Evolutionary conservation across 2,329 filamentous ascomycete genomes (phyloP).

Genomic region (Acrodontium crateriforme): DNA sequence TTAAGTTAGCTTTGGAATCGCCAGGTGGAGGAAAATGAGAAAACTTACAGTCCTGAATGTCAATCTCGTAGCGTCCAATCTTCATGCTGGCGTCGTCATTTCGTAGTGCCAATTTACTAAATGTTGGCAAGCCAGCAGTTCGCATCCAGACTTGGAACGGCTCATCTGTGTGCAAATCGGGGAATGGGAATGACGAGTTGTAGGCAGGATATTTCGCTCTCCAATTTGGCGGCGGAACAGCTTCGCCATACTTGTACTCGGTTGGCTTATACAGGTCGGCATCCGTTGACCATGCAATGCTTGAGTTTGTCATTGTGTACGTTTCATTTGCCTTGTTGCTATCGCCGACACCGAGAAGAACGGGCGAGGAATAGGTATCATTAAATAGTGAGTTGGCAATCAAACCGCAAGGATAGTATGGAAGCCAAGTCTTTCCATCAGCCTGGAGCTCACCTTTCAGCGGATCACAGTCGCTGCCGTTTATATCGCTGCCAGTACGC

Average conservation of each 20-base stretch:
- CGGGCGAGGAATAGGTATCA: constrained; percentile 63
- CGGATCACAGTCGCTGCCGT: constrained; percentile 60
- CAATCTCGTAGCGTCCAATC: constrained; percentile 59
- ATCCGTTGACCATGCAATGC: constrained; percentile 81
- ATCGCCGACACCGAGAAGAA: constrained; percentile 40
- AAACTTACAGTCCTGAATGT: constrained; percentile 63
- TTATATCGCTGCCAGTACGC: constrained; percentile 47
- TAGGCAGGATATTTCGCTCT: constrained; percentile 50
- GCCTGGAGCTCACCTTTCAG: constrained; percentile 29
- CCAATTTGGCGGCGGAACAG: constrained; percentile 85
- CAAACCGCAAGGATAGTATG: constrained; percentile 88
- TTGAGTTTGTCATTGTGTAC: constrained; percentile 64
- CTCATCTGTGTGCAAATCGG: constrained; percentile 61
- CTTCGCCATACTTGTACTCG: constrained; percentile 48
- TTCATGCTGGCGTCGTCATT: constrained; percentile 60
- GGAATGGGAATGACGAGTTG: constrained; percentile 56
- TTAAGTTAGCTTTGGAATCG: constrained; percentile 7
- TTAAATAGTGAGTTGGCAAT: constrained; percentile 98
- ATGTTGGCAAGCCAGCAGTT: constrained; percentile 81
- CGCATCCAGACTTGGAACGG: constrained; percentile 98
- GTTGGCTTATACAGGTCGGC: constrained; percentile 62
- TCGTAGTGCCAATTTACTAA: constrained; percentile 81
- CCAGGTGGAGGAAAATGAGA: not conserved
- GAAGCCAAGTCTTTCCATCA: constrained; percentile 35
- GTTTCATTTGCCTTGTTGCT: constrained; percentile 26